Conservation (phyloP, 148 eudicot genomes). For the Polygonum maritimum region DNA sequence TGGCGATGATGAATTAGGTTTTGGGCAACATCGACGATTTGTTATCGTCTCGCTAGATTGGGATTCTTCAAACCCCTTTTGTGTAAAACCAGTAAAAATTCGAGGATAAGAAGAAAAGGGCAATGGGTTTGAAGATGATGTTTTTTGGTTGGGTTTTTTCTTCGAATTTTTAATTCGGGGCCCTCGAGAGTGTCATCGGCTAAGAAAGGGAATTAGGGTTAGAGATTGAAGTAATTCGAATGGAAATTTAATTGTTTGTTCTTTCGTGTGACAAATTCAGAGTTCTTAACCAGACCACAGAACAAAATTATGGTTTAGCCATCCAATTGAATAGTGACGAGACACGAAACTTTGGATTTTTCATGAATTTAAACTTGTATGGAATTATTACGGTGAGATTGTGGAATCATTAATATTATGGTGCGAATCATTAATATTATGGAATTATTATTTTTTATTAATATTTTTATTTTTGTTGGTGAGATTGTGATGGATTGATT, state of each 20-base stretch:
- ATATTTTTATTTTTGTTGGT: too few species aligned
- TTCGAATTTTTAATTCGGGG: neutral
- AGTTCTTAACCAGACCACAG: neutral
- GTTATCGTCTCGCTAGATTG: neutral
- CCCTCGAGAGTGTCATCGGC: conserved; percentile 3
- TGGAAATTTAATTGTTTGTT: neutral
- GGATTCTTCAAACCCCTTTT: neutral
- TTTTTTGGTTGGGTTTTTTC: neutral
- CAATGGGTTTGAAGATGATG: conserved; percentile 2
- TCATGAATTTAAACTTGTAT: too few species aligned
- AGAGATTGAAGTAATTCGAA: neutral
- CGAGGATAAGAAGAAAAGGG: neutral
- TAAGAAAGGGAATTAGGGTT: neutral
- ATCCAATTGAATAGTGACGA: too few species aligned
- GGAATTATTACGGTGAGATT: too few species aligned
- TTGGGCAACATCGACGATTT: neutral
- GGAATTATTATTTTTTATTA: too few species aligned
- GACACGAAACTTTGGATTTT: neutral
- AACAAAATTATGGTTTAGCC: neutral
- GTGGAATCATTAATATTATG: too few species aligned
- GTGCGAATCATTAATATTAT: too few species aligned
- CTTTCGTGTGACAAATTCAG: neutral
- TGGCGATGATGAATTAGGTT: neutral
- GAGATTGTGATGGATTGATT: too few species aligned
- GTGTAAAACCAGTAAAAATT: neutral